A percentile compares a stretch with the other conserved stretches of the same genome.
These are phyloP conservation scores for Penstemon davidsonii DNA, from an alignment of 257 asterid genomes.

Conservation along the genomic window DNA sequence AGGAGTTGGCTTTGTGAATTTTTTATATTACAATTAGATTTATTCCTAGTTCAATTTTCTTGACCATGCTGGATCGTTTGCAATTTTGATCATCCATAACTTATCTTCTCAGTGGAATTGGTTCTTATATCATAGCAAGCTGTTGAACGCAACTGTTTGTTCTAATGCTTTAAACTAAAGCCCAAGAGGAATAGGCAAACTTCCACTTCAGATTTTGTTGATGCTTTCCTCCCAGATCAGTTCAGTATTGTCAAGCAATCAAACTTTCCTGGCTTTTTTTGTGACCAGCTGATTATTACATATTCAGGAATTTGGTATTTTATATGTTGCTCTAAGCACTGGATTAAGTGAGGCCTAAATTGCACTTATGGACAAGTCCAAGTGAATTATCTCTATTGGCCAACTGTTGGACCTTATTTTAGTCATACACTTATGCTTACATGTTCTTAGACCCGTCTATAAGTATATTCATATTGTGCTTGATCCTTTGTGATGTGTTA, in stretches of 20 bases:
- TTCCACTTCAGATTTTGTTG: neutral
- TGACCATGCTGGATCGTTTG: no score
- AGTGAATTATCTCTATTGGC: conserved; percentile 18
- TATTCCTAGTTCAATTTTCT: no score
- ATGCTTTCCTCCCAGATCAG: conserved; percentile 8
- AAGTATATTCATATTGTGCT: no score
- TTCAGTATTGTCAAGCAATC: neutral
- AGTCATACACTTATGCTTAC: conserved; percentile 10
- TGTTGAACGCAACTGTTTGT: conserved; percentile 10
- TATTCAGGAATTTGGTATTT: conserved; percentile 17
- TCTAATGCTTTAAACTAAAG: conserved; percentile 14
- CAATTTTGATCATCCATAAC: neutral
- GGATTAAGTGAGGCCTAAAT: conserved; percentile 2
- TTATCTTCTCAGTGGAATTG: neutral
- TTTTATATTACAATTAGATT: neutral
- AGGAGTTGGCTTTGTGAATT: conserved; percentile 11
- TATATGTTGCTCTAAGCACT: conserved; percentile 15
- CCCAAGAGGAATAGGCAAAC: conserved; percentile 11
- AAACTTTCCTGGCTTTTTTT: neutral
- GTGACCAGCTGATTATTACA: neutral
- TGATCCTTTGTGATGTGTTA: neutral
- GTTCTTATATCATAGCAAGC: conserved; percentile 1
- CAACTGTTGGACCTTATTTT: conserved; percentile 14
- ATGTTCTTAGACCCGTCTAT: conserved; percentile 19
- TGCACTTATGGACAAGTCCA: conserved; percentile 3